Base-by-base conservation (phyloP, 495 filamentous ascomycete species). In the Cudoniella acicularis region DNA sequence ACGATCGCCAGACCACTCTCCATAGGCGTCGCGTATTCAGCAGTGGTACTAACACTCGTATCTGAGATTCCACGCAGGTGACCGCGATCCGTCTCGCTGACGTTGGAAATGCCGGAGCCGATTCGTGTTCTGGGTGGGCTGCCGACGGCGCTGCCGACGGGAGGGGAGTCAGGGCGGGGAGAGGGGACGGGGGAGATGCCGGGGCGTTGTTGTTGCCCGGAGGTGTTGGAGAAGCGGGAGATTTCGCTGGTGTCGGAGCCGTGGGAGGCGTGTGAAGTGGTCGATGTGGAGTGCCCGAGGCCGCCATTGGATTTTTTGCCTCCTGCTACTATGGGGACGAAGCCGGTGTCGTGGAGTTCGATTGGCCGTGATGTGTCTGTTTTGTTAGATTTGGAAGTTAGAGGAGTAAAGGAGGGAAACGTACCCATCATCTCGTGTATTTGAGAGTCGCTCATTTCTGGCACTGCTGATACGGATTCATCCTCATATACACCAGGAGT, bases 21-120 rank as follows among this genome's bases (percentile, higher is more conserved):
- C 10, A 24, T 1, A 11, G 56, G 52, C 22, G 55, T 49, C 6
- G 42, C 49, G 21, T 56, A 46, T 10, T 9, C 51, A 22, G 55
- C 59, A 54, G 52, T 51, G 0, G 76, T 75, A 57, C 64, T 71
- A 20, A 79, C 72, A 22, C 71, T 77, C 2, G 69, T 68, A 49
- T 77, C 75, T 64, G 73, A 76, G 26, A 76, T 71, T 21, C 77
- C 73, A 0, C 78, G 65, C n/a, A 80, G 64, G 54, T 82, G 79
- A 1, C 71, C 64, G 8, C 63, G 54, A 23, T 78, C 75, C 2
- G 66, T 63, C 43, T 77, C 75, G 57, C 69, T 75, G 27, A 79
- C 47, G 51, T 70, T 67, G 17, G 73, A 76, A n/a, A 79, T 50
- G 54, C 70, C 77, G 36, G 71, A 75, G 22, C 67, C 63, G 13